A percentile compares a stretch with the other conserved stretches of the same genome.
phyloP scores from a whole-genome alignment of 2,329 filamentous ascomycete species.

The Pseudovirgaria hyperparasitica region DNA sequence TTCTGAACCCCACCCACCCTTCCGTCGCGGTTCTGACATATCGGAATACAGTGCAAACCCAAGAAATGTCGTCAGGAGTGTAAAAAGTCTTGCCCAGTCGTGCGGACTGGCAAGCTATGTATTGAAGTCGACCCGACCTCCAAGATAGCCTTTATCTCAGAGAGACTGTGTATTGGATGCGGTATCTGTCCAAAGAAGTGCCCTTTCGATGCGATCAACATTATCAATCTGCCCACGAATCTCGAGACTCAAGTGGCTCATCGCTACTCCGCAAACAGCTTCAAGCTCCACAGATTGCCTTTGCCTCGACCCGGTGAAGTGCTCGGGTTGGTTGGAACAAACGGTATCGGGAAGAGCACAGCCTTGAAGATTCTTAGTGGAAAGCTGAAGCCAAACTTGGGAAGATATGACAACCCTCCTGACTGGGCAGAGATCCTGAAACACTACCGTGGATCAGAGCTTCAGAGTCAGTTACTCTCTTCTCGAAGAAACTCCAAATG shows the following conservation, averaged over 20 bases:
- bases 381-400: constrained; percentile 96
- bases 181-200: constrained; percentile 99
- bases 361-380: constrained; percentile 96
- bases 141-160: constrained; percentile 96
- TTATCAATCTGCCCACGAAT: constrained; percentile 99
- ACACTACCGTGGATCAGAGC: constrained; percentile 92
- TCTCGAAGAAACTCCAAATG: constrained; percentile 2
- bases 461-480: constrained; percentile 60
- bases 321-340: constrained; percentile 90
- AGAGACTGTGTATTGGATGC: constrained; percentile 90
- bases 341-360: constrained; percentile 99
- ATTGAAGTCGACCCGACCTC: constrained; percentile 85
- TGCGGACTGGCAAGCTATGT: constrained; percentile 92
- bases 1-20: constrained; percentile 27
- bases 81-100: constrained; percentile 96
- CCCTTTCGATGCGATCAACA: constrained; percentile 95
- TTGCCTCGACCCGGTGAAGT: constrained; percentile 95
- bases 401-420: constrained; percentile 86
- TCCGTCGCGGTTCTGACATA: constrained; percentile 25
- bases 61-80: constrained; percentile 99
- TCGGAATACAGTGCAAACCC: constrained; percentile 62
- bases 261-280: constrained; percentile 97
- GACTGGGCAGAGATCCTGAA: constrained; percentile 99
- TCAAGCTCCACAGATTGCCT: constrained; percentile 94
- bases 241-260: constrained; percentile 97